Percentiles rank a stretch among this genome's conserved stretches.
Evolutionary conservation across 345 rosid genomes (phyloP).

Genomic region (Corymbia maculata): DNA sequence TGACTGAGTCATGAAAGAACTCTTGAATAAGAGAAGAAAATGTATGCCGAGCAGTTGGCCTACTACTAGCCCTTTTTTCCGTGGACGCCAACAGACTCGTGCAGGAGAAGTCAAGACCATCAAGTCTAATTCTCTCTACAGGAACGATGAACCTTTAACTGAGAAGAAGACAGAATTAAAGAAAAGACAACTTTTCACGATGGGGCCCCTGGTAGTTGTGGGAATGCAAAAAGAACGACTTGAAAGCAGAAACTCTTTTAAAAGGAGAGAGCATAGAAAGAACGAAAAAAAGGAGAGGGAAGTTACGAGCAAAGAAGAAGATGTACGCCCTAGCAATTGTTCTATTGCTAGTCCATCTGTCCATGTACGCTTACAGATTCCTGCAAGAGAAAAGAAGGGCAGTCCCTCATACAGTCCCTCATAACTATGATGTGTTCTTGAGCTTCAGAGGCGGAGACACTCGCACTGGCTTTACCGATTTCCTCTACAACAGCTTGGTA

Average conservation of each 20-base stretch:
- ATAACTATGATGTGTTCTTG: not conserved
- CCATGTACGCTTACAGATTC: not conserved
- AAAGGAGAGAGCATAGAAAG: not conserved
- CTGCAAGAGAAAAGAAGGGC: not conserved
- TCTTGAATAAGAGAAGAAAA: not conserved
- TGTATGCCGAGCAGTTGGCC: not conserved
- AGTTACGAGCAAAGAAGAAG: not conserved
- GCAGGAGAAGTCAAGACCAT: no score
- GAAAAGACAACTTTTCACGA: not conserved
- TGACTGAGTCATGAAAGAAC: not conserved
- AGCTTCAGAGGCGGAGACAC: not conserved
- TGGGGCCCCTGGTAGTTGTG: not conserved
- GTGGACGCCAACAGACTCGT: not conserved
- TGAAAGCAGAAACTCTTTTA: not conserved
- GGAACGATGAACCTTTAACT: no score
- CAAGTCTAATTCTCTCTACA: no score
- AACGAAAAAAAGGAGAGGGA: not conserved
- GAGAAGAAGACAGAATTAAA: not conserved
- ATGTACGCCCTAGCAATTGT: rapidly evolving
- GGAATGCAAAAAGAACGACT: not conserved
- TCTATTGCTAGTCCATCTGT: not conserved
- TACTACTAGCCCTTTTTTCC: not conserved
- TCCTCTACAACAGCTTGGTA: not conserved
- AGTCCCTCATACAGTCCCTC: not conserved
- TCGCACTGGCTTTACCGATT: not conserved